These are phyloP conservation scores for Apiotrichum sp. DNA, from an alignment of 1,284 basidiomycete genomes.

Conservation along the genomic window DNA sequence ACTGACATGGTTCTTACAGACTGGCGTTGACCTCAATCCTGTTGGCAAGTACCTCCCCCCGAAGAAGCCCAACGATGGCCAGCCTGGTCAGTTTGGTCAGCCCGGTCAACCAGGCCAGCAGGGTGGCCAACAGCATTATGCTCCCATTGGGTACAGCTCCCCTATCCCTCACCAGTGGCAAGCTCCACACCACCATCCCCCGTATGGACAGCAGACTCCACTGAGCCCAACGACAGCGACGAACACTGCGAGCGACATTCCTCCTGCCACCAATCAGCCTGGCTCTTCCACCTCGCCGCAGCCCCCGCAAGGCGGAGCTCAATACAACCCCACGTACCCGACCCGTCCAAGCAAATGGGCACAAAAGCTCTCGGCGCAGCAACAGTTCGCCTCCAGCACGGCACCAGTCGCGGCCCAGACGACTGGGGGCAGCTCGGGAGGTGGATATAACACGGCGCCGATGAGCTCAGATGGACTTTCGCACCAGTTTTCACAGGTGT, in stretches of 20 bases:
- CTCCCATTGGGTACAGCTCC: not conserved
- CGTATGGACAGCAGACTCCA: not conserved
- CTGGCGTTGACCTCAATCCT: not conserved
- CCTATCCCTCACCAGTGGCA: not conserved
- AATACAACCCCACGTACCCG: not conserved
- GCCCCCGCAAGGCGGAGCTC: not conserved
- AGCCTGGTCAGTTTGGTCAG: not conserved
- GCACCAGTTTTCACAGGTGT: not conserved
- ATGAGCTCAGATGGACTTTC: not conserved
- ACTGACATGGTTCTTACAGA: not conserved
- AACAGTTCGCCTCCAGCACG: not conserved
- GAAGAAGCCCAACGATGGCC: not conserved
- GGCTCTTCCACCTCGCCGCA: not conserved
- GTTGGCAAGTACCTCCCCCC: not conserved
- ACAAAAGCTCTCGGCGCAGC: not conserved
- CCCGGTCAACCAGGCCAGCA: not conserved
- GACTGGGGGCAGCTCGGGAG: not conserved
- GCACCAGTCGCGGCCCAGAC: not conserved
- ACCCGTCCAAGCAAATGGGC: not conserved
- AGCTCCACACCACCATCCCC: not conserved
- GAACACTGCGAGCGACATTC: no score
- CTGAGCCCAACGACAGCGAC: not conserved
- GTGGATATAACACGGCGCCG: not conserved
- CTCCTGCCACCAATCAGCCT: no score
- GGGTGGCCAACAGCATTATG: not conserved